A percentile compares a stretch with the other conserved stretches of the same genome.
Evolutionary conservation across 1,284 basidiomycete genomes (phyloP).

Genomic region (Sporisorium scitamineum): DNA sequence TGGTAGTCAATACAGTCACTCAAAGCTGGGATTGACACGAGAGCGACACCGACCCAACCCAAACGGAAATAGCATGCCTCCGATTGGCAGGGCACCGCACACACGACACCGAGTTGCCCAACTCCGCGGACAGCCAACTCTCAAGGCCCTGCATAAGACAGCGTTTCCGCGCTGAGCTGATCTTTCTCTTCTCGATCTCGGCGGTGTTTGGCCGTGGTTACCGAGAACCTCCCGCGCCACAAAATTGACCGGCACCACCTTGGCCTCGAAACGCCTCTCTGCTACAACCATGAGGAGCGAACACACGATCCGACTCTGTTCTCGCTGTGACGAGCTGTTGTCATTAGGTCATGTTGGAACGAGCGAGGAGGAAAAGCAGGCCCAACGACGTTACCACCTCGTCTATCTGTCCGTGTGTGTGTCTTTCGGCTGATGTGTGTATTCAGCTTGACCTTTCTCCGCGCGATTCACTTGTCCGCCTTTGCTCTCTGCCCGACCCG

Average conservation of each 20-base stretch:
- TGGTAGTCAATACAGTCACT: not conserved
- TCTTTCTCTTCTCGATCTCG: not conserved
- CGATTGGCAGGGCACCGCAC: not conserved
- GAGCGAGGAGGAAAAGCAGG: not conserved
- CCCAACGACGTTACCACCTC: not conserved
- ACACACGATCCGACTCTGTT: not conserved
- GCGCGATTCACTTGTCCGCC: conserved; percentile 4
- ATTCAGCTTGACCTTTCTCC: conserved; percentile 14
- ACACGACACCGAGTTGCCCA: not conserved
- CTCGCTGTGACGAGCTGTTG: not conserved
- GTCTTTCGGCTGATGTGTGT: not conserved
- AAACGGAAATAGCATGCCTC: not conserved
- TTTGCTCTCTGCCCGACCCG: not conserved
- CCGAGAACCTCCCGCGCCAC: not conserved
- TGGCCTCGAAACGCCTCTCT: no score
- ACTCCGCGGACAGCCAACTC: not conserved
- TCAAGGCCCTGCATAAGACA: not conserved
- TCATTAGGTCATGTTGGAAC: no score
- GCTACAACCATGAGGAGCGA: not conserved
- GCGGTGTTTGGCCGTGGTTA: not conserved
- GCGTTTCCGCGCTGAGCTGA: not conserved
- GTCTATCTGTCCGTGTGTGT: not conserved
- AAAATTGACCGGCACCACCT: no score
- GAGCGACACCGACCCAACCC: no score
- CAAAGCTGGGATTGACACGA: no score